Evolutionary conservation across 148 eudicot species (phyloP), one percentile per base, ranked within the genome.

Genomic region (Simmondsia chinensis): DNA sequence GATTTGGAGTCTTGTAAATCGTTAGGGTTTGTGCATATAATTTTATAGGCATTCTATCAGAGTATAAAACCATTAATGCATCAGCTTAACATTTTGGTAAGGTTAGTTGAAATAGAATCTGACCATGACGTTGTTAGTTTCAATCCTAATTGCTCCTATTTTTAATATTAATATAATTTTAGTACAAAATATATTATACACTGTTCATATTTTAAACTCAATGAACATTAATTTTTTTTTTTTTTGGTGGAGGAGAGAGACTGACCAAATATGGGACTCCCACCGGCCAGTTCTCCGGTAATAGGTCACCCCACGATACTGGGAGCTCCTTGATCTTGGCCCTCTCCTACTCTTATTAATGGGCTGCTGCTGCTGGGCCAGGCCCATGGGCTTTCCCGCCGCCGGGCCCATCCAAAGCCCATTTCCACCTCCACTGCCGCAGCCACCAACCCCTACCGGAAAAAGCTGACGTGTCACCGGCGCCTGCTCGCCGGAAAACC

Each of bases 211-310:
- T n/a, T n/a, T n/a, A n/a, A n/a, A n/a, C n/a, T n/a, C n/a, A n/a
- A n/a, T n/a, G n/a, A n/a, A n/a, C n/a, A n/a, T n/a, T n/a, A n/a
- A n/a, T n/a, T n/a, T n/a, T n/a, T n/a, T n/a, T n/a, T n/a, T n/a
- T n/a, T n/a, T n/a, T n/a, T n/a, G n/a, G 11, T 17, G 2, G 1
- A 2, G 11, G 7, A 26, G 24, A 25, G 8, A 50, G 9, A n/a
- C 50, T 32, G 34, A 83, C 96, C 96, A 87, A 46, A 87, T 87
- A 39, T 87, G 96, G n/a, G 96, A 87, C 42, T 87, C 96, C 96
- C 96, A 87, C 20, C 96, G 94, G 60, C 96, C 96, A 39, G 96
- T 87, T 8, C 96, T 40, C 65, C 96, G 76, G 79, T 87, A 87
- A 48, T 74, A 87, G 28, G 96, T 87, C 22, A 87, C 96, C 1